Evolutionary conservation across 164 flowering plant species (phyloP).

Genomic region (Magnolia sinica): DNA sequence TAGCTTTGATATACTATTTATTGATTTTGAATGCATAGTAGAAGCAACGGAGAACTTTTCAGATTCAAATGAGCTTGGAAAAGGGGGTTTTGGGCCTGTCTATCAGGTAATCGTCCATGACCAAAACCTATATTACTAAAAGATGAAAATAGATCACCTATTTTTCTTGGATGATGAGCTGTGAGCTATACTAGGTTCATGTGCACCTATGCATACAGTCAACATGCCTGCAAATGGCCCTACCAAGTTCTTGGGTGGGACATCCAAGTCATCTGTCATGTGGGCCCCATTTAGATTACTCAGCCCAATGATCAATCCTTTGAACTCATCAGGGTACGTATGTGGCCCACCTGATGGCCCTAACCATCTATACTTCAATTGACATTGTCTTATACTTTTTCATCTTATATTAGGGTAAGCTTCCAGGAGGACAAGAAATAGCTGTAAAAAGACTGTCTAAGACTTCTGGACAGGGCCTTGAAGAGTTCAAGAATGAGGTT

Average conservation of each 20-base stretch:
- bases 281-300: too few relatives aligned
- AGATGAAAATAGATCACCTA: not conserved
- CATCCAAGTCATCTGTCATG: too few relatives aligned
- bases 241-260: too few relatives aligned
- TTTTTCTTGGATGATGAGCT: not conserved
- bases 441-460: conserved; percentile 76
- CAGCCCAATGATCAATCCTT: too few relatives aligned
- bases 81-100: conserved; percentile 9
- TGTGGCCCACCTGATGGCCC: too few relatives aligned
- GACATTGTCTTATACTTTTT: too few relatives aligned
- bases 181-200: not conserved
- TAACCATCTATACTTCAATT: too few relatives aligned
- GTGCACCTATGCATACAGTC: not conserved
- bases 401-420: conserved; percentile 35
- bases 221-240: not conserved
- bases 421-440: conserved; percentile 49
- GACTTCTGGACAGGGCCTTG: conserved; percentile 62
- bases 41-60: not conserved
- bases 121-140: not conserved
- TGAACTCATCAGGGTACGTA: too few relatives aligned
- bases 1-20: not conserved
- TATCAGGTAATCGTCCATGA: not conserved
- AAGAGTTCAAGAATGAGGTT: conserved; percentile 74
- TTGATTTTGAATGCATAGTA: not conserved
- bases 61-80: conserved; percentile 5